Percentiles rank a stretch among this genome's conserved stretches.
Conservation (phyloP, 2,329 filamentous ascomycete species). For the Aspergillus spinulosporus region DNA sequence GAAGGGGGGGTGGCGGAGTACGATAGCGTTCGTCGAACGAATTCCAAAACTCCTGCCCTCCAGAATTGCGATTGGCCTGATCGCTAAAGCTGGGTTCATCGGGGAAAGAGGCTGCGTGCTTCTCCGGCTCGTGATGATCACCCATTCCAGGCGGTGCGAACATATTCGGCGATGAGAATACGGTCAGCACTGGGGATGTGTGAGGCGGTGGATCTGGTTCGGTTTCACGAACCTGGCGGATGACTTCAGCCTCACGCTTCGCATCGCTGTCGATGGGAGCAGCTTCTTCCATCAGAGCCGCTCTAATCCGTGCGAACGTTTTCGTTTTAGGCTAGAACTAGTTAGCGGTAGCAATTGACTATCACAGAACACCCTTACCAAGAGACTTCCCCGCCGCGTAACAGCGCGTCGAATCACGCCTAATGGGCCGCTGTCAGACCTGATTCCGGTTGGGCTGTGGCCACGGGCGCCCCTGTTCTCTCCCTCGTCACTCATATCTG, state of each 20-base stretch:
- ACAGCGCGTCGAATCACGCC: constrained; percentile 81
- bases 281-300: constrained; percentile 85
- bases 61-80: constrained; percentile 70
- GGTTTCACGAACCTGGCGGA: constrained; percentile 89
- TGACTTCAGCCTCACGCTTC: constrained; percentile 88
- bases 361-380: constrained; percentile 61
- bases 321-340: constrained; percentile 81
- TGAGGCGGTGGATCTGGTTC: constrained; percentile 61
- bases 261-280: constrained; percentile 86
- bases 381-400: constrained; percentile 80
- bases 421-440: constrained; percentile 59
- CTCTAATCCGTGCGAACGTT: constrained; percentile 88
- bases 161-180: constrained; percentile 56
- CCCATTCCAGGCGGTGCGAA: constrained; percentile 19
- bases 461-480: constrained; percentile 50
- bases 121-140: constrained; percentile 26
- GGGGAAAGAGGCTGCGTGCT: constrained; percentile 40
- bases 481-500: constrained; percentile 75
- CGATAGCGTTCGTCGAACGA: constrained; percentile 68
- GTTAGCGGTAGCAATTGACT: constrained; percentile 7
- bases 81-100: constrained; percentile 73
- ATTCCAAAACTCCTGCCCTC: constrained; percentile 75
- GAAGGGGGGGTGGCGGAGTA: constrained; percentile 64
- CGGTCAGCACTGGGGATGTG: constrained; percentile 39
- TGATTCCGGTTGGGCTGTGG: constrained; percentile 37